Conservation (phyloP, 306 rosid species). For the Delonix regia region DNA sequence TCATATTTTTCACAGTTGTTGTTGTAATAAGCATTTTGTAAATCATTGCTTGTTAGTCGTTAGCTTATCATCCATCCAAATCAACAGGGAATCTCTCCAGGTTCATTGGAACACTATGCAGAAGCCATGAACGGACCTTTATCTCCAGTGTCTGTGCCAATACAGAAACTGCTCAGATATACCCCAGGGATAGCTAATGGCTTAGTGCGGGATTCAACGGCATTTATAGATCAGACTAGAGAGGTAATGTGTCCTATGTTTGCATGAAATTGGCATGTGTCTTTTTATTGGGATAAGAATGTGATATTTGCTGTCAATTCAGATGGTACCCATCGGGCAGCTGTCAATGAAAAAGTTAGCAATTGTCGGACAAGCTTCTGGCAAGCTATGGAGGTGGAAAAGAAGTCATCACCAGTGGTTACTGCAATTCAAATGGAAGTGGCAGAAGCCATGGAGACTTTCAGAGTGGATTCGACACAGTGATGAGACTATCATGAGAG, state of each 20-base stretch:
- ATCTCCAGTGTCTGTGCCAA: slow-evolving; percentile 83
- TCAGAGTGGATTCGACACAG: slow-evolving; percentile 90
- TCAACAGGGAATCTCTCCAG: slow-evolving; percentile 66
- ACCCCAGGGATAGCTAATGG: slow-evolving; percentile 87
- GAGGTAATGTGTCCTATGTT: slow-evolving; percentile 56
- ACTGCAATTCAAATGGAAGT: slow-evolving; percentile 92
- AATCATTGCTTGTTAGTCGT: not conserved
- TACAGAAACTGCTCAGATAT: slow-evolving; percentile 78
- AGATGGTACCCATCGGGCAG: slow-evolving; percentile 92
- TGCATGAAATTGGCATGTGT: slow-evolving; percentile 9
- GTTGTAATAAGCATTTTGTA: no score
- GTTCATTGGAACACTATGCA: slow-evolving; percentile 62
- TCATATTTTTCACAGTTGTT: not conserved
- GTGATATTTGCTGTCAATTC: slow-evolving; percentile 41
- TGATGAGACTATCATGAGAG: slow-evolving; percentile 81
- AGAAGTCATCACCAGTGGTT: slow-evolving; percentile 99
- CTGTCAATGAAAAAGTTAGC: slow-evolving; percentile 79
- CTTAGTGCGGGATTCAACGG: slow-evolving; percentile 66
- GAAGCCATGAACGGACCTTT: slow-evolving; percentile 67
- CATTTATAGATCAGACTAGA: slow-evolving; percentile 68
- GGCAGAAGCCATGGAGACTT: slow-evolving; percentile 99
- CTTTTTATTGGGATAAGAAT: slow-evolving; percentile 35
- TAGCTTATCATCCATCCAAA: slow-evolving; percentile 38
- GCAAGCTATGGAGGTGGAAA: slow-evolving; percentile 96
- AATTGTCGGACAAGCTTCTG: slow-evolving; percentile 71